Evolutionary conservation across 164 flowering plant species (phyloP).

Genomic region (Vitis amurensis): DNA sequence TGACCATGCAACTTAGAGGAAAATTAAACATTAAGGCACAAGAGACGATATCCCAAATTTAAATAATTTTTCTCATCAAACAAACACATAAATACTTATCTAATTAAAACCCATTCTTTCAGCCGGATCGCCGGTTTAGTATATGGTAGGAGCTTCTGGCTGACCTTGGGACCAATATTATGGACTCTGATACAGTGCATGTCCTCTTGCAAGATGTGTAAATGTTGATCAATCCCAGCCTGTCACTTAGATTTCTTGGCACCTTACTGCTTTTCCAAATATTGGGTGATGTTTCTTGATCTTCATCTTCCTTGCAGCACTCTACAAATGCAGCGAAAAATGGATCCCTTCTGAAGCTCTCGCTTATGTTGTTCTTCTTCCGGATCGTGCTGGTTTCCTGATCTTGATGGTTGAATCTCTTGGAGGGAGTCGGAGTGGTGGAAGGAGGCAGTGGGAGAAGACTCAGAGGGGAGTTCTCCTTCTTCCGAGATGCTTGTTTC

Average conservation of each 20-base stretch:
- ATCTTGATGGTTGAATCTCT: conserved; percentile 5
- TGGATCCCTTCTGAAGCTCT: conserved; percentile 37
- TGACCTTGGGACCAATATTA: conserved; percentile 41
- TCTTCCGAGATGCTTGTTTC: conserved; percentile 15
- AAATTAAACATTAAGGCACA: too few species aligned
- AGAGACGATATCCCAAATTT: too few species aligned
- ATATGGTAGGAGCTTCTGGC: conserved; percentile 14
- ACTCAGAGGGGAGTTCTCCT: conserved; percentile 12
- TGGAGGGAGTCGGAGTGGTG: conserved; percentile 15
- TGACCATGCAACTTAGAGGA: too few species aligned
- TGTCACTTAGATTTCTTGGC: conserved; percentile 32
- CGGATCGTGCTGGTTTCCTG: too few species aligned
- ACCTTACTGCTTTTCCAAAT: conserved; percentile 20
- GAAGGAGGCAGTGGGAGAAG: conserved; percentile 51
- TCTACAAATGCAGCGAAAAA: conserved; percentile 52
- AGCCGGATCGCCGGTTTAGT: conserved; percentile 8
- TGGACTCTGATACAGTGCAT: conserved; percentile 49
- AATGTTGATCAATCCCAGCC: conserved; percentile 37
- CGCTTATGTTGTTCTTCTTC: background rate
- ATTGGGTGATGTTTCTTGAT: background rate
- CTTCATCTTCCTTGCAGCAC: conserved; percentile 40
- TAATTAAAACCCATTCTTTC: background rate
- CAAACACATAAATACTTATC: background rate
- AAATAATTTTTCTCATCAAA: background rate
- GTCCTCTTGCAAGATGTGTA: conserved; percentile 49